Conservation (phyloP, 768 basidiomycete genomes). For the Tricholoma bakamatsutake region DNA sequence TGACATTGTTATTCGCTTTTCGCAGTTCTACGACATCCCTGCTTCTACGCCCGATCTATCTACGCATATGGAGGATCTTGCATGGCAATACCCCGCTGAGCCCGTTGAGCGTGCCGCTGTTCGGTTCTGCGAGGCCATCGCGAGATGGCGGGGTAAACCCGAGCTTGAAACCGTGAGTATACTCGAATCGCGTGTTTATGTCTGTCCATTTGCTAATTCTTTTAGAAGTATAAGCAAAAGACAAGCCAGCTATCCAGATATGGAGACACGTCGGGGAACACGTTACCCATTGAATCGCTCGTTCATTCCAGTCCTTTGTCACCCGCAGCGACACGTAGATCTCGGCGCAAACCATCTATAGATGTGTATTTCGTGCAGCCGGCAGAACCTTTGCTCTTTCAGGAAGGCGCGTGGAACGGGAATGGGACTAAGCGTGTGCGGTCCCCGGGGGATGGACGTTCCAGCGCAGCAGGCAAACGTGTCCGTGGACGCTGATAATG, state of each 20-base stretch:
- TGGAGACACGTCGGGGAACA: conserved; percentile 26
- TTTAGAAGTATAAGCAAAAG: conserved; percentile 50
- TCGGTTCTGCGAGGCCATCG: conserved; percentile 76
- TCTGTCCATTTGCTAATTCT: conserved; percentile 20
- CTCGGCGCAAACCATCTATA: conserved; percentile 34
- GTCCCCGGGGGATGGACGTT: conserved; percentile 15
- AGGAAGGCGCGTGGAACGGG: conserved; percentile 15
- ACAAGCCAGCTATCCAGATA: conserved; percentile 20
- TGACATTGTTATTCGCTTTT: not conserved
- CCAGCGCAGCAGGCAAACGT: conserved; percentile 17
- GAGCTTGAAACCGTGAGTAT: conserved; percentile 73
- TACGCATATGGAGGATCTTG: conserved; percentile 74
- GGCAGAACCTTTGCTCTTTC: conserved; percentile 4
- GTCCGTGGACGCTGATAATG: not conserved
- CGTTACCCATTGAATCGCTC: conserved; percentile 58
- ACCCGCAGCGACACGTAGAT: conserved; percentile 5
- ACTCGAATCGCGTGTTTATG: conserved; percentile 5
- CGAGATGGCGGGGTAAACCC: conserved; percentile 79
- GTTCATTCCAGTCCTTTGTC: conserved; percentile 54
- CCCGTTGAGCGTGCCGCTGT: conserved; percentile 74
- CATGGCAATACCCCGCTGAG: conserved; percentile 77
- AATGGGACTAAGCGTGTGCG: conserved; percentile 20
- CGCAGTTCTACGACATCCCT: conserved; percentile 75
- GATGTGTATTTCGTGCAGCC: conserved; percentile 40
- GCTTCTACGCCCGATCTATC: conserved; percentile 65